Evolutionary conservation across 148 eudicot species (phyloP).

Genomic region (Agrostemma githago): DNA sequence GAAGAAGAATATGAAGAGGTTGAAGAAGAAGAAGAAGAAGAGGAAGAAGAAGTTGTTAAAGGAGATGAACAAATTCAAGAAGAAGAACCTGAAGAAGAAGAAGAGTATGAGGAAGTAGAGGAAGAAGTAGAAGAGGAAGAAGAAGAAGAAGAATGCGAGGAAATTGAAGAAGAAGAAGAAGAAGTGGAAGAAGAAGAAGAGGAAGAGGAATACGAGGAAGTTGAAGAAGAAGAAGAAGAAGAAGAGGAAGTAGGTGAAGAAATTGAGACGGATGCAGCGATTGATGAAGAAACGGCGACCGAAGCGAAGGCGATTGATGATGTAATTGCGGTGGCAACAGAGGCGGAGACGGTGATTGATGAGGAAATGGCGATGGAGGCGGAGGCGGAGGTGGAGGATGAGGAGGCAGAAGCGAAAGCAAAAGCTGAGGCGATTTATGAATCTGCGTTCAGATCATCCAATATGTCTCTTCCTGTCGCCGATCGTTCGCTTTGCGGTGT

Average conservation of each 20-base stretch:
- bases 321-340: not conserved
- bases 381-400: not conserved
- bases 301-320: not conserved
- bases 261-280: not conserved
- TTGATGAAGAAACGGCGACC: not conserved
- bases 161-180: conserved; percentile 2
- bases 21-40: not conserved
- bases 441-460: not conserved
- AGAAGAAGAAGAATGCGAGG: conserved; percentile 15
- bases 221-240: conserved; percentile 8
- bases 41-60: not conserved
- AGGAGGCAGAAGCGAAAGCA: not conserved
- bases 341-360: not conserved
- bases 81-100: conserved; percentile 15
- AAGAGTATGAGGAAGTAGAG: conserved; percentile 2
- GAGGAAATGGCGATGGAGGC: not conserved
- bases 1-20: conserved; percentile 20
- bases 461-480: not conserved
- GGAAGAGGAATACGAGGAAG: conserved; percentile 2
- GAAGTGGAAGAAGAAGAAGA: conserved; percentile 12
- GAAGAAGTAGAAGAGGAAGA: not conserved
- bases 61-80: not conserved
- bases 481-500: conserved; percentile 9
- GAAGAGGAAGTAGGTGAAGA: conserved; percentile 7
- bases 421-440: not conserved